Evolutionary conservation across 257 asterid genomes (phyloP).

Genomic region (Solanum clarkiae): DNA sequence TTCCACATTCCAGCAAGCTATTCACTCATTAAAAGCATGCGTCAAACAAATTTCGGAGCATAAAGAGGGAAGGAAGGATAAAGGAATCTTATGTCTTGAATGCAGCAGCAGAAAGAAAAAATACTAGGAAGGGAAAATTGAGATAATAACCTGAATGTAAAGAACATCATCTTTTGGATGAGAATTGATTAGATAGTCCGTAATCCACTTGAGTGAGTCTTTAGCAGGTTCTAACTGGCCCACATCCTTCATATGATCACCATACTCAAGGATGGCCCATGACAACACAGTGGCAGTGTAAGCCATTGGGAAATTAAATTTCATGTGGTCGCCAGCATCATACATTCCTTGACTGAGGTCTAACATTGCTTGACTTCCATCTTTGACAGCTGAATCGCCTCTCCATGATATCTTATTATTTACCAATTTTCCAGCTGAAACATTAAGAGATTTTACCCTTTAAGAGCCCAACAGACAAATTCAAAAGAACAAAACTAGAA

Average conservation of each 20-base stretch:
- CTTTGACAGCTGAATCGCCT: slow-evolving; percentile 65
- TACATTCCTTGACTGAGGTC: slow-evolving; percentile 91
- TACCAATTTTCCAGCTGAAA: slow-evolving; percentile 79
- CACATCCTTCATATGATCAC: slow-evolving; percentile 49
- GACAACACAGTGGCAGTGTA: slow-evolving; percentile 81
- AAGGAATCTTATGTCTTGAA: not conserved
- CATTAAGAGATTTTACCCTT: not conserved
- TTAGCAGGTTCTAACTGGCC: slow-evolving; percentile 50
- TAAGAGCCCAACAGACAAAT: not conserved
- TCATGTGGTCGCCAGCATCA: slow-evolving; percentile 85
- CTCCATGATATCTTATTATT: slow-evolving; percentile 59
- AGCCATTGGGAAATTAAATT: slow-evolving; percentile 87
- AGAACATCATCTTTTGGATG: slow-evolving; percentile 62
- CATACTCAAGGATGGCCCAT: slow-evolving; percentile 87
- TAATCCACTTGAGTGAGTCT: slow-evolving; percentile 71
- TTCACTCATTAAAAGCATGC: not conserved
- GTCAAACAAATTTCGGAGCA: not conserved
- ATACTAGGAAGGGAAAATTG: not conserved
- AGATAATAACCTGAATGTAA: slow-evolving; percentile 55
- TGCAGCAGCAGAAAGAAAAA: not conserved
- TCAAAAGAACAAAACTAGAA: not conserved
- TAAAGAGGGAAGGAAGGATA: not conserved
- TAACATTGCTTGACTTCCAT: slow-evolving; percentile 53
- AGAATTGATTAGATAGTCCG: slow-evolving; percentile 66
- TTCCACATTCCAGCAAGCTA: not conserved